phyloP scores from a whole-genome alignment of 2,329 filamentous ascomycete species.

The Tolypocladium nubicola region DNA sequence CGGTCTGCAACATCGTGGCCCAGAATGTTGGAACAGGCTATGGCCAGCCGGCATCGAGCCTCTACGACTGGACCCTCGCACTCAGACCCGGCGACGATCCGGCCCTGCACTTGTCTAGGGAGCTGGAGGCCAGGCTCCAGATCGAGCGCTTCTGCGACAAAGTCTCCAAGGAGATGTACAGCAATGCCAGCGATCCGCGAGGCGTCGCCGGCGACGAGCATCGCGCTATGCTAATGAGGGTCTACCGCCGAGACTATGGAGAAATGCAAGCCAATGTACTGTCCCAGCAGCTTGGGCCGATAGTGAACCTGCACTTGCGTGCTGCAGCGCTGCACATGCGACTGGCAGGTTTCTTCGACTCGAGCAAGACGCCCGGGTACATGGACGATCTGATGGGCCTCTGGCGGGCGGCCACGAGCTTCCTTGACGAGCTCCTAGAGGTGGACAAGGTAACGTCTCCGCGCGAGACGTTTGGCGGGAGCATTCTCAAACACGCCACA shows the following conservation, averaged over 20 bases:
- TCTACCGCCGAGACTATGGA: conserved; percentile 54
- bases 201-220: conserved; percentile 59
- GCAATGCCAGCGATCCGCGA: conserved; percentile 62
- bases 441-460: conserved; percentile 37
- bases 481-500: conserved; percentile 54
- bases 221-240: conserved; percentile 54
- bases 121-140: conserved; percentile 57
- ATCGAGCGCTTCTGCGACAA: conserved; percentile 70
- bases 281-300: conserved; percentile 45
- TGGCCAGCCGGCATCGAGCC: conserved; percentile 67
- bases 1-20: conserved; percentile 74
- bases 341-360: conserved; percentile 72
- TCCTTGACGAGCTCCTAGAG: conserved; percentile 55
- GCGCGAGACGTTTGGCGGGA: conserved; percentile 34
- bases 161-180: conserved; percentile 70
- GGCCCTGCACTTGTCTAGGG: conserved; percentile 46
- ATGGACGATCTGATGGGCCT: conserved; percentile 65
- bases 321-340: conserved; percentile 67
- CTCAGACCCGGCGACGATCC: conserved; percentile 49
- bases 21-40: conserved; percentile 77
- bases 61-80: conserved; percentile 65
- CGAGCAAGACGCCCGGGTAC: conserved; percentile 59
- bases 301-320: conserved; percentile 56
- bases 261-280: conserved; percentile 52
- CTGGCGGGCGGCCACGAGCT: conserved; percentile 60